A percentile compares a stretch with the other conserved stretches of the same genome.
phyloP scores from a whole-genome alignment of 2,329 filamentous ascomycete species.

The Teratosphaeria gauchensis region DNA sequence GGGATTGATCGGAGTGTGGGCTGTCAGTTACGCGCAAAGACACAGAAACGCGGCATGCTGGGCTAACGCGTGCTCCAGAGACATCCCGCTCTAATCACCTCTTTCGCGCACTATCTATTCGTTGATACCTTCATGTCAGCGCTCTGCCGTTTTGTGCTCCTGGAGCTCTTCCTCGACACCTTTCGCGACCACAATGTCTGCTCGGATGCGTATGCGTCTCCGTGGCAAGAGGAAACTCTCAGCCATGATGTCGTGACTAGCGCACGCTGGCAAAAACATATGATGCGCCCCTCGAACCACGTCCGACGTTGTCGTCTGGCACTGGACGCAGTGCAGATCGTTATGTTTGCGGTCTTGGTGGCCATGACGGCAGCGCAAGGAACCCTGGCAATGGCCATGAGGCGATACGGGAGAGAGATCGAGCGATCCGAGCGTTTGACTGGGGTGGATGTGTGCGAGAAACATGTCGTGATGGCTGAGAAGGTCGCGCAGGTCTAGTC shows the following conservation, averaged over 20 bases:
- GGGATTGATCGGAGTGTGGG: conserved; percentile 15
- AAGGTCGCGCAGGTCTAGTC: background rate
- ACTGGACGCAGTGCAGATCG: conserved; percentile 11
- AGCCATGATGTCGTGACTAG: conserved; percentile 13
- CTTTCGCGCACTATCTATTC: conserved; percentile 19
- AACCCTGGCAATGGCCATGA: conserved; percentile 17
- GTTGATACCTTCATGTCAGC: conserved; percentile 18
- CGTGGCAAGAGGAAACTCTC: conserved; percentile 10
- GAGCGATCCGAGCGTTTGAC: background rate
- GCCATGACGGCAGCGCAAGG: conserved; percentile 5
- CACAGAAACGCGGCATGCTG: background rate
- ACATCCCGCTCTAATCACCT: conserved; percentile 10
- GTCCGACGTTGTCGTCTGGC: conserved; percentile 11
- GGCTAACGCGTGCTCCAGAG: conserved; percentile 7
- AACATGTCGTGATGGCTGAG: background rate
- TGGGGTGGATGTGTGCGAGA: background rate
- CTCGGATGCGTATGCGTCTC: conserved; percentile 2
- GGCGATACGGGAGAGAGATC: conserved; percentile 3
- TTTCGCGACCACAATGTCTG: conserved; percentile 17
- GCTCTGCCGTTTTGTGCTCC: conserved; percentile 13
- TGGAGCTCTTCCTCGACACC: conserved; percentile 16
- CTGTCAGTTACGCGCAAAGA: conserved; percentile 7
- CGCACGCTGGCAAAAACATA: conserved; percentile 13
- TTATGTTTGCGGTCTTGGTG: conserved; percentile 5
- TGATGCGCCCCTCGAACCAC: conserved; percentile 8